These are phyloP conservation scores for Fagopyrum esculentum DNA, from an alignment of 148 eudicot species.

Conservation along the genomic window DNA sequence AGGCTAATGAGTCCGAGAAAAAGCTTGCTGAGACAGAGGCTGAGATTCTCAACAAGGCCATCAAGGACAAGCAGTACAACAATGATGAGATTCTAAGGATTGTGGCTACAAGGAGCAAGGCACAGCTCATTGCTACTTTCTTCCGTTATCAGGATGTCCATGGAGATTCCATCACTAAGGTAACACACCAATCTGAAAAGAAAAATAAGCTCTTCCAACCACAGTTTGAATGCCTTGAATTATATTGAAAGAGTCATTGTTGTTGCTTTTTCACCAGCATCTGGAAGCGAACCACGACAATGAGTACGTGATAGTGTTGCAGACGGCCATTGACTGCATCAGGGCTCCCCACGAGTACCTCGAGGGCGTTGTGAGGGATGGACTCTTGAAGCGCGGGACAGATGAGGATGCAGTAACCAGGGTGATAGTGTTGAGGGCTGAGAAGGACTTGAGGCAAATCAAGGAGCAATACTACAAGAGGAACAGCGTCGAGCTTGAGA, in stretches of 20 bases:
- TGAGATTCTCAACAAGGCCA: conserved; percentile 38
- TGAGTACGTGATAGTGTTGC: conserved; percentile 37
- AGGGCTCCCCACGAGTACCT: conserved; percentile 55
- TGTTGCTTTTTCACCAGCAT: conserved; percentile 22
- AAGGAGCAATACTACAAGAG: conserved; percentile 59
- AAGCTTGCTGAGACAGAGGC: conserved; percentile 63
- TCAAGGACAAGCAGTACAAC: conserved; percentile 40
- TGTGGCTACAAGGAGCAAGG: conserved; percentile 72
- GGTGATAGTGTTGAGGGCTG: conserved; percentile 65
- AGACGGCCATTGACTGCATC: conserved; percentile 56
- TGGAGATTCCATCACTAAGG: conserved; percentile 70
- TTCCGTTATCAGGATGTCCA: conserved; percentile 65
- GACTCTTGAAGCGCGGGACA: conserved; percentile 42
- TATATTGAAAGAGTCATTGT: not conserved
- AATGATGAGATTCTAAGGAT: conserved; percentile 70
- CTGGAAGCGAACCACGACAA: conserved; percentile 28
- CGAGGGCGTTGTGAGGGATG: conserved; percentile 58
- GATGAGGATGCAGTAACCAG: conserved; percentile 74
- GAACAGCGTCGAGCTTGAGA: conserved; percentile 62
- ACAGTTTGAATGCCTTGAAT: not conserved
- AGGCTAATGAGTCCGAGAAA: conserved; percentile 40
- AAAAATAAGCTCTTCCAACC: not conserved
- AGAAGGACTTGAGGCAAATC: conserved; percentile 51
- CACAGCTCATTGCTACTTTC: conserved; percentile 69
- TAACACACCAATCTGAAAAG: conserved; percentile 10